Evolutionary conservation across 2,329 filamentous ascomycete species (phyloP), one percentile per base, ranked within the genome.

Genomic region (Penicillium fuscoglaucum): DNA sequence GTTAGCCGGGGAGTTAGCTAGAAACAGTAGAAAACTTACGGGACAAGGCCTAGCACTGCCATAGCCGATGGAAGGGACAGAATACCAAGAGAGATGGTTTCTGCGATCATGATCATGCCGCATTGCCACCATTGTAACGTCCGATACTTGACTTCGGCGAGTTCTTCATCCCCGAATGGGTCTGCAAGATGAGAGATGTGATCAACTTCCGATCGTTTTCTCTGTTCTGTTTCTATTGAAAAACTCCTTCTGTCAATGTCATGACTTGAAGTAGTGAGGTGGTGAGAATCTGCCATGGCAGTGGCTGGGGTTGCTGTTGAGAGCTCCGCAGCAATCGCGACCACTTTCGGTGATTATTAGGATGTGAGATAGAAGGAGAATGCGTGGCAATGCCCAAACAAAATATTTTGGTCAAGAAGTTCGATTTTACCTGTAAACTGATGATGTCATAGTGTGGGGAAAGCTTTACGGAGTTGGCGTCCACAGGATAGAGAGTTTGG

Each of bases 61-160:
- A 84, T 74, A 1, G 79, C 79, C 19, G 78, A 75, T 2, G 83
- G 83, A 3, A 86, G 72, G 2, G 81, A 81, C 8, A 85, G 75
- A 33, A 84, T 80, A 9, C 83, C 83, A 1, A 85, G 72, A 9
- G 80, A 83, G 29, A 84, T 46, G 9, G 61, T 64, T 37, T 66
- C 60, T 15, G 63, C 61, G 31, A 64, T 61, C 62, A 64, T 66
- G 6, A 64, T 63, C 59, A 59, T 52, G n/a, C 61, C 52, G 26
- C 56, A 63, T 40, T 61, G 56, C 59, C 59, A 63, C 61, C 61
- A 63, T 26, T 39, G 6, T 26, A 63, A 29, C 4, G 59, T 61
- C 15, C 59, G 55, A 55, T 61, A 63, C 43, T 35, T 61, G n/a
- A 57, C 55, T 43, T 57, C 33, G 5, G 56, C 56, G 37, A 50